Percentiles rank a stretch among this genome's conserved stretches.
These are phyloP conservation scores for Podosphaera leucotricha DNA, from an alignment of 2,329 filamentous ascomycete genomes.

Conservation along the genomic window DNA sequence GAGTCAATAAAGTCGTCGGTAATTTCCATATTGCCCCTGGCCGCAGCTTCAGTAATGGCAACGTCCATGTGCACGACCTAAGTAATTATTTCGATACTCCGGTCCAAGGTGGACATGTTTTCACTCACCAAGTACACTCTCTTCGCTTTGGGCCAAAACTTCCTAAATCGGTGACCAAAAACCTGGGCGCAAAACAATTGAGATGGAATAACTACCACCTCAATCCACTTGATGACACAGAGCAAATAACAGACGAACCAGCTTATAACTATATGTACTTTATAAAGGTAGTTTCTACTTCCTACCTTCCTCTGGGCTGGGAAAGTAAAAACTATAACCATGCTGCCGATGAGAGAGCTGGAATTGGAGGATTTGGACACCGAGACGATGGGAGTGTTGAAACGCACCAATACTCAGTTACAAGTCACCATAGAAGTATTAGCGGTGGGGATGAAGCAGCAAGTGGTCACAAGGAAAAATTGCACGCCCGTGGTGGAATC, in stretches of 20 bases:
- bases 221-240: conserved; percentile 68
- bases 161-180: conserved; percentile 43
- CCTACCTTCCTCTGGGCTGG: conserved; percentile 83
- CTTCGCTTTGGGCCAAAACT: conserved; percentile 85
- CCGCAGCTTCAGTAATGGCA: conserved; percentile 84
- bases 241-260: conserved; percentile 55
- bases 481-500: conserved; percentile 78
- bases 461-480: conserved; percentile 75
- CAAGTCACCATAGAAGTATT: conserved; percentile 80
- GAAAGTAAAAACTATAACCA: conserved; percentile 24
- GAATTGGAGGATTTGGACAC: conserved; percentile 45
- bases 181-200: conserved; percentile 28
- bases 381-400: conserved; percentile 60
- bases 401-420: conserved; percentile 96
- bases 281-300: conserved; percentile 90
- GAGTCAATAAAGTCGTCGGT: conserved; percentile 94
- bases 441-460: conserved; percentile 60
- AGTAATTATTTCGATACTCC: conserved; percentile 76
- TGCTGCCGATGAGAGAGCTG: conserved; percentile 26
- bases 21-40: conserved; percentile 98
- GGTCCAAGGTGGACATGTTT: conserved; percentile 51
- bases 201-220: conserved; percentile 75
- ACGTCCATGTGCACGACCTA: conserved; percentile 93
- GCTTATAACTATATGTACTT: conserved; percentile 99
- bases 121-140: conserved; percentile 70